Evolutionary conservation across 2,329 filamentous ascomycete species (phyloP).

Genomic region (Aspergillus udagawae): DNA sequence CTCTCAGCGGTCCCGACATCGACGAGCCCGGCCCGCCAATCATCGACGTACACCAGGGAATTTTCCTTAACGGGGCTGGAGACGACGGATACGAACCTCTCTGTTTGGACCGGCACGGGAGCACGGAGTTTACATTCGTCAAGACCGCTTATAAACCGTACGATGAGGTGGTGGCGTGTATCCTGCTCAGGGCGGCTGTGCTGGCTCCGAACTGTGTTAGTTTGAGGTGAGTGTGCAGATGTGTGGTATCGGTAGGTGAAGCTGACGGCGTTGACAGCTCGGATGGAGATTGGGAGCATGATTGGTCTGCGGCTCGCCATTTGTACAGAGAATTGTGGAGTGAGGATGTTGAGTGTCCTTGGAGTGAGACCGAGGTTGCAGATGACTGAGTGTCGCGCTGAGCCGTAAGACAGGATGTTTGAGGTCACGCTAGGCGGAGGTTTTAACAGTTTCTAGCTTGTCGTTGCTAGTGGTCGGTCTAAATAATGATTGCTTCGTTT

Average conservation of each 20-base stretch:
- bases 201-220: conserved; percentile 9
- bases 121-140: not conserved
- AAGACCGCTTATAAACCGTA: conserved; percentile 16
- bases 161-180: conserved; percentile 14
- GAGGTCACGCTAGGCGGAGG: not conserved
- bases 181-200: conserved; percentile 15
- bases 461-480: not conserved
- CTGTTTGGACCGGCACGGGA: not conserved
- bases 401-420: not conserved
- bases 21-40: not conserved
- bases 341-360: not conserved
- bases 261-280: not conserved
- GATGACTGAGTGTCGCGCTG: not conserved
- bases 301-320: not conserved
- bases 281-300: not conserved
- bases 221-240: not conserved
- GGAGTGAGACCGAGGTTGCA: not conserved
- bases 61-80: conserved; percentile 10
- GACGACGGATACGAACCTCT: conserved; percentile 6
- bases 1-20: conserved; percentile 1
- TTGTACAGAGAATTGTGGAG: not conserved
- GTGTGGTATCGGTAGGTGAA: no score
- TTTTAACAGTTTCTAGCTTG: not conserved
- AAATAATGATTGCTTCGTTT: no score
- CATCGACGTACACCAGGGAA: conserved; percentile 2